Conservation (phyloP, 495 filamentous ascomycete genomes). For the Penicillium nucicola region DNA sequence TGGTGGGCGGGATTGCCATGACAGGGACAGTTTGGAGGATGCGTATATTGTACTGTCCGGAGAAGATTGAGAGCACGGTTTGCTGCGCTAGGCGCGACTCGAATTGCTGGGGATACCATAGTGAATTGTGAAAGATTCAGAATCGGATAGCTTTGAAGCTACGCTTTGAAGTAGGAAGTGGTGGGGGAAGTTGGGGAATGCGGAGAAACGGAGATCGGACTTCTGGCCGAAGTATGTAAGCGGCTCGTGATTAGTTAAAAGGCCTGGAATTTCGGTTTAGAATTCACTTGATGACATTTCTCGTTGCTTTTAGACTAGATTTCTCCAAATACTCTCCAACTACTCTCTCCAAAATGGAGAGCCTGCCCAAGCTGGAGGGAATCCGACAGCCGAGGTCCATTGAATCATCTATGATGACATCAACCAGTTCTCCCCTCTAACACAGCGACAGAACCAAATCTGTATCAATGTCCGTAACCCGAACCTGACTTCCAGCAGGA, state of each 20-base stretch:
- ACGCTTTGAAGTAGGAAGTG: slow-evolving; percentile 8
- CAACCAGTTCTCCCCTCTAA: slow-evolving; percentile 10
- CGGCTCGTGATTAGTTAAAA: too few relatives aligned
- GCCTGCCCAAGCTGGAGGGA: neutral
- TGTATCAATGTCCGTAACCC: slow-evolving; percentile 27
- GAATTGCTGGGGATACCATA: slow-evolving; percentile 53
- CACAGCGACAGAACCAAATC: slow-evolving; percentile 39
- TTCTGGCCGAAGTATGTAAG: slow-evolving; percentile 17
- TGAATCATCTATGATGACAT: slow-evolving; percentile 6
- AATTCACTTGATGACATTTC: too few relatives aligned
- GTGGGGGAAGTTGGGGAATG: slow-evolving; percentile 22
- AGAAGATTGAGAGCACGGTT: slow-evolving; percentile 76
- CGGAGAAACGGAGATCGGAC: slow-evolving; percentile 25
- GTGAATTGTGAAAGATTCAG: slow-evolving; percentile 6
- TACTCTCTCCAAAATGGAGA: neutral
- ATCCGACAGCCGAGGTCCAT: slow-evolving; percentile 9
- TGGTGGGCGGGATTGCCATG: slow-evolving; percentile 80
- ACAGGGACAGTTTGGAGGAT: slow-evolving; percentile 88
- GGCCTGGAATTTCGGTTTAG: too few relatives aligned
- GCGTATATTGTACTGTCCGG: slow-evolving; percentile 83
- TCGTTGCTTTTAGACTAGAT: too few relatives aligned
- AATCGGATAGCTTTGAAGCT: too few relatives aligned
- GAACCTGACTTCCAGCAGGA: slow-evolving; percentile 49
- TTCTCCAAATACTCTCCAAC: too few relatives aligned
- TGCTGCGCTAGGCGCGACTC: slow-evolving; percentile 66